phyloP scores from a whole-genome alignment of 352 stramenopile species.

The Pythium phragmitis region DNA sequence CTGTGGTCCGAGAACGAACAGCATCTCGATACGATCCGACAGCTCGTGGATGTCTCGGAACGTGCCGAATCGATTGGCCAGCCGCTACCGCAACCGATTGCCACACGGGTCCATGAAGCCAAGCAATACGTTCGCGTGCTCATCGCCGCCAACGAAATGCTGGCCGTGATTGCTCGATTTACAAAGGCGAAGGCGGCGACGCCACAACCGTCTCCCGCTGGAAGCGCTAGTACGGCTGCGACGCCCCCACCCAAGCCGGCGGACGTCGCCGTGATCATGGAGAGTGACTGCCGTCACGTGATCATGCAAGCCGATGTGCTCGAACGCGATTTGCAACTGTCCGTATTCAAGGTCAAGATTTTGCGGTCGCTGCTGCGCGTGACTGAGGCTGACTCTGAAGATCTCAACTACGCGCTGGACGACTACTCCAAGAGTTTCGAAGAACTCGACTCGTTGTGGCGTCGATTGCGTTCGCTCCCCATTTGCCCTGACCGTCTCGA shows the following conservation, averaged over 20 bases:
- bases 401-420: constrained; percentile 21
- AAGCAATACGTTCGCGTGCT: constrained; percentile 27
- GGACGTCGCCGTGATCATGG: constrained; percentile 25
- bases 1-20: constrained; percentile 25
- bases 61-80: constrained; percentile 19
- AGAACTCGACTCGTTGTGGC: constrained; percentile 28
- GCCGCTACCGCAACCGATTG: constrained; percentile 12
- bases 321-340: constrained; percentile 15
- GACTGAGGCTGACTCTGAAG: constrained; percentile 18
- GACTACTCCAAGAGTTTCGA: constrained; percentile 31
- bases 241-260: constrained; percentile 12
- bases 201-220: neutral
- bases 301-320: constrained; percentile 23
- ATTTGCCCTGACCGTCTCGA: constrained; percentile 40
- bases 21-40: constrained; percentile 17
- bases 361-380: constrained; percentile 21
- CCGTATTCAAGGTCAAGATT: constrained; percentile 30
- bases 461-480: constrained; percentile 29
- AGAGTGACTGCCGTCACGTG: constrained; percentile 24
- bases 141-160: constrained; percentile 27
- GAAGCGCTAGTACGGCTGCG: neutral
- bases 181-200: constrained; percentile 20
- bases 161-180: constrained; percentile 26
- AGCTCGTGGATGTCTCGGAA: constrained; percentile 18
- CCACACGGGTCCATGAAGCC: constrained; percentile 1